phyloP scores from a whole-genome alignment of 192 early-diverging fungal genomes.

The Coemansia reversa region DNA sequence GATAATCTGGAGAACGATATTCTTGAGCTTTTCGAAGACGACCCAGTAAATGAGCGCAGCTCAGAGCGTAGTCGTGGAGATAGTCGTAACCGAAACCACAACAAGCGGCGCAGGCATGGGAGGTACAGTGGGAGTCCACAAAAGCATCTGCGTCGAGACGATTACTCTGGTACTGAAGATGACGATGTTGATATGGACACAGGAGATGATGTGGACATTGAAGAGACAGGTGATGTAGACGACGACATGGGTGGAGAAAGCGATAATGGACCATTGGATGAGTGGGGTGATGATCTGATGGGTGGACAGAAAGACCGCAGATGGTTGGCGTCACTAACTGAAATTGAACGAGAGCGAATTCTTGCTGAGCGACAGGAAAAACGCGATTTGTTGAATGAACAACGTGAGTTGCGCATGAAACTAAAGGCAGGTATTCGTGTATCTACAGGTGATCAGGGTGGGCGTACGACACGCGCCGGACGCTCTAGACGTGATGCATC shows the following conservation, averaged over 20 bases:
- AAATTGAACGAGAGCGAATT: slow-evolving; percentile 76
- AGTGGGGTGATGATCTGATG: slow-evolving; percentile 75
- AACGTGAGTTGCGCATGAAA: slow-evolving; percentile 43
- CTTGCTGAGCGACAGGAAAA: slow-evolving; percentile 72
- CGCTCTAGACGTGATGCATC: slow-evolving; percentile 8
- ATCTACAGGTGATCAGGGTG: slow-evolving; percentile 3
- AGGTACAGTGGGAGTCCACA: slow-evolving; percentile 28
- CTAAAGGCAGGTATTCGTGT: slow-evolving; percentile 31
- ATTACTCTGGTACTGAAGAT: slow-evolving; percentile 32
- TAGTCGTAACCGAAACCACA: slow-evolving; percentile 19
- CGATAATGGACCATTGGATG: slow-evolving; percentile 61
- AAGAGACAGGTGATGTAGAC: slow-evolving; percentile 38
- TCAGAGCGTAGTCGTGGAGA: slow-evolving; percentile 26
- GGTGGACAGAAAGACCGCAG: slow-evolving; percentile 66
- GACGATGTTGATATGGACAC: slow-evolving; percentile 38
- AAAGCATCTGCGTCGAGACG: slow-evolving; percentile 20
- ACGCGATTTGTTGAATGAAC: slow-evolving; percentile 47
- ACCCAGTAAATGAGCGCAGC: slow-evolving; percentile 16
- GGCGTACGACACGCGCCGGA: slow-evolving; percentile 9
- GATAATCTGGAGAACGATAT: slow-evolving; percentile 52
- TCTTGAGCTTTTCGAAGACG: slow-evolving; percentile 48
- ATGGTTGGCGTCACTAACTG: slow-evolving; percentile 61
- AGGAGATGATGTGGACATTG: slow-evolving; percentile 37
- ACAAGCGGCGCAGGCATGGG: slow-evolving; percentile 24
- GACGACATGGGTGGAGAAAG: slow-evolving; percentile 54